These are phyloP conservation scores for Hyaloperonospora arabidopsidis DNA, from an alignment of 352 stramenopile genomes.

Conservation along the genomic window DNA sequence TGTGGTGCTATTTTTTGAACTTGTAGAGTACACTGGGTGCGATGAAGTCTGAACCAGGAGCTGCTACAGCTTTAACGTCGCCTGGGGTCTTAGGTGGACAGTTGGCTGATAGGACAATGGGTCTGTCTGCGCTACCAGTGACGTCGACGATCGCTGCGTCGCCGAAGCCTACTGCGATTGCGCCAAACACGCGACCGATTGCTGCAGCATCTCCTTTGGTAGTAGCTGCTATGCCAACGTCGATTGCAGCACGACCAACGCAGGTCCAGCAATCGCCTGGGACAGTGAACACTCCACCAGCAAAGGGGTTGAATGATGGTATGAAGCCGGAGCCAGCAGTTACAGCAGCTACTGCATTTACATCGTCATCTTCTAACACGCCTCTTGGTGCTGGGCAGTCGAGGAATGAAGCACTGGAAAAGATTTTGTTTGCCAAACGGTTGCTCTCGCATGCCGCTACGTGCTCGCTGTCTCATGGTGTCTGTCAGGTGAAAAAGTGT, in stretches of 20 bases:
- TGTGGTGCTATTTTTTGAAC: background rate
- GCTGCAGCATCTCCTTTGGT: constrained; percentile 17
- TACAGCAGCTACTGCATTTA: constrained; percentile 3
- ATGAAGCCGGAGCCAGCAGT: constrained; percentile 31
- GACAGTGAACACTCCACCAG: constrained; percentile 9
- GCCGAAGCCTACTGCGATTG: constrained; percentile 24
- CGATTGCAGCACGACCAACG: background rate
- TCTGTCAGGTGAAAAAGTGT: constrained; percentile 82
- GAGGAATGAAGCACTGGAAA: constrained; percentile 65
- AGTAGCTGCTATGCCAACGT: constrained; percentile 18
- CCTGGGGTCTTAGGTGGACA: constrained; percentile 19
- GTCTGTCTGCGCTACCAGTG: constrained; percentile 1
- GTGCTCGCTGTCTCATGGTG: constrained; percentile 44
- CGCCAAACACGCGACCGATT: constrained; percentile 27
- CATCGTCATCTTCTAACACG: constrained; percentile 16
- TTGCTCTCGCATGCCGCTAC: constrained; percentile 70
- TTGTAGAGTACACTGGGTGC: constrained; percentile 15
- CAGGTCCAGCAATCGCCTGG: constrained; percentile 9
- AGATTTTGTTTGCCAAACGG: constrained; percentile 80
- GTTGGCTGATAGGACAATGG: constrained; percentile 21
- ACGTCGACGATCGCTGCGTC: constrained; percentile 5
- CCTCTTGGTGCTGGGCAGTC: constrained; percentile 18
- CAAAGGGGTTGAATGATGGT: constrained; percentile 5
- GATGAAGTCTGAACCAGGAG: constrained; percentile 33
- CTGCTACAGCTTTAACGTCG: constrained; percentile 19